Conservation (phyloP, 2,329 filamentous ascomycete genomes). For the Botrytis tulipae region DNA sequence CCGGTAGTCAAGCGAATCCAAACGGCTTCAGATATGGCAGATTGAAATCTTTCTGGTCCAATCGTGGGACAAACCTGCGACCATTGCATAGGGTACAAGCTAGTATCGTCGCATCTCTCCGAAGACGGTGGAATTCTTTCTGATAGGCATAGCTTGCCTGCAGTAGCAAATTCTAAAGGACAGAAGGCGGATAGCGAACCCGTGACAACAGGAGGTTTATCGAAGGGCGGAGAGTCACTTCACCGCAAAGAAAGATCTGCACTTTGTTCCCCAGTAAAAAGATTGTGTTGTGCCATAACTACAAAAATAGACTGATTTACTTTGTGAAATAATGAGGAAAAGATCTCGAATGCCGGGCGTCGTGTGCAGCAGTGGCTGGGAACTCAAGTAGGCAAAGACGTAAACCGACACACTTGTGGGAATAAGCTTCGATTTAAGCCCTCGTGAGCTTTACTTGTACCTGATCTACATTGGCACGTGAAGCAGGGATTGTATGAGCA, state of each 20-base stretch:
- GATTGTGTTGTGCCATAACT: neutral
- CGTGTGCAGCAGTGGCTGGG: neutral
- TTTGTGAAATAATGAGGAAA: neutral
- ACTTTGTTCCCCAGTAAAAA: neutral
- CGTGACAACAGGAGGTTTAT: neutral
- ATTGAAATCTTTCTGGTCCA: neutral
- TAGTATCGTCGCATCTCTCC: neutral
- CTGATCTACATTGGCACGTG: neutral
- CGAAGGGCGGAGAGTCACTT: neutral
- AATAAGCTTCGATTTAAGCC: constrained; percentile 5
- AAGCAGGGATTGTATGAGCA: neutral
- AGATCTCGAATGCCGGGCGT: neutral
- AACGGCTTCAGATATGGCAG: constrained; percentile 14
- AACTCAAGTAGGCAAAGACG: neutral
- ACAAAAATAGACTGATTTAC: neutral
- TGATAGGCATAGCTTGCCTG: neutral
- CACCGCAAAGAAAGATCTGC: neutral
- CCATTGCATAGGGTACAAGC: neutral
- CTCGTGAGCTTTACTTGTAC: neutral
- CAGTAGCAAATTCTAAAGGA: constrained; percentile 3
- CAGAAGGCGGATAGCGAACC: neutral
- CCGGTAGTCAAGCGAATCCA: neutral
- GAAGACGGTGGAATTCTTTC: neutral
- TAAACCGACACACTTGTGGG: neutral
- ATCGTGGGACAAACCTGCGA: neutral